Base-by-base conservation (phyloP, 176 grass and related monocot species). In the Avena atlantica region DNA sequence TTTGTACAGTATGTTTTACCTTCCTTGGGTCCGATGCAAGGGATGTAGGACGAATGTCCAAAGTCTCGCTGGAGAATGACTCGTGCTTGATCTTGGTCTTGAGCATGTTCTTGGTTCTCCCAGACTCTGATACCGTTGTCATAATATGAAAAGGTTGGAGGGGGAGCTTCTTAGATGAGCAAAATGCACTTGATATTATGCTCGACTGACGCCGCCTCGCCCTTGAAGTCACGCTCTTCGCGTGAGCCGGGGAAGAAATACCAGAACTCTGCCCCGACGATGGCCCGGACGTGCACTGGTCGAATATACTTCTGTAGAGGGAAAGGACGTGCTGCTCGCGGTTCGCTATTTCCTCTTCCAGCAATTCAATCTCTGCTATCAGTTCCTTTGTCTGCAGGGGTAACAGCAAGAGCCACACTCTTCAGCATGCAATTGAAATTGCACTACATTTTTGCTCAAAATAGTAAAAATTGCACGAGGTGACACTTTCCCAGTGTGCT, bases 261-360 rank as follows among this genome's bases (percentile, higher is more conserved):
- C 91, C 91, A 11, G 93, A 96, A 71, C 93, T 98, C 61, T 92
- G 96, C 21, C 86, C 91, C 8, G 96, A 95, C n/a, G 96, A 90
- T 3, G 90, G 82, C 13, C 87, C 88, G 0, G 90, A 96, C 13
- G 20, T 31, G 56, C 93, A 98, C 61, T 98, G 93, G 83, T 98
- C 97, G 74, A 98, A 98, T 61, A 98, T 94, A 62, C 92, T 94
- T 91, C 93, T 91, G 80, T 98, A 98, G 44, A 96, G 94, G 79
- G 97, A 86, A 77, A 98, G 94, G 70, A 98, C 93, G 57, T 98
- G 94, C n/a, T 94, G 97, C 78, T 98, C 97, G 0, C 94, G 86
- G 51, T 96, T 94, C 48, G 93, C 77, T 2, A 98, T 96, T 89
- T 98, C 97, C 90, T 98, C 97, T 83, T 98, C 92, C 1, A 98